These are phyloP conservation scores for Hymenoscyphus infarciens DNA, from an alignment of 2,329 filamentous ascomycete genomes.

Conservation along the genomic window DNA sequence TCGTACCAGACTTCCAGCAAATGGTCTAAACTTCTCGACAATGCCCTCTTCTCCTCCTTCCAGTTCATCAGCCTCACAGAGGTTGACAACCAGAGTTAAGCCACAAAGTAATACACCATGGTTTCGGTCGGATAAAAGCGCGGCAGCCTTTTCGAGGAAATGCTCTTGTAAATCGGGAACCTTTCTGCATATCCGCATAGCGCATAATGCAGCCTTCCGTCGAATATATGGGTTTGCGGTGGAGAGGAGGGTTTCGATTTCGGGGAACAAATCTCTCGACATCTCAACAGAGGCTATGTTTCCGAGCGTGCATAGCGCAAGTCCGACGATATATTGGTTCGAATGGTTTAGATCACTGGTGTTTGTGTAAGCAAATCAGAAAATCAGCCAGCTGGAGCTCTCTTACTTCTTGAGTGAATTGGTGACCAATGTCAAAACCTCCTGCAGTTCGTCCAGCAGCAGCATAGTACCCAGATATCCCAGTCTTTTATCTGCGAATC, in stretches of 20 bases:
- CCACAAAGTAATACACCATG: conserved; percentile 94
- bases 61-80: conserved; percentile 92
- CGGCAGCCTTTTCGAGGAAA: conserved; percentile 89
- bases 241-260: conserved; percentile 87
- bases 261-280: conserved; percentile 93
- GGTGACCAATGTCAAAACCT: conserved; percentile 93
- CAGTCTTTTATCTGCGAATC: conserved; percentile 95
- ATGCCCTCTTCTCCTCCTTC: conserved; percentile 88
- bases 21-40: conserved; percentile 83
- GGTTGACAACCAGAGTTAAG: conserved; percentile 81
- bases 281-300: conserved; percentile 98
- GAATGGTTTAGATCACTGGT: conserved; percentile 88
- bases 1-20: conserved; percentile 81
- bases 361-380: conserved; percentile 9
- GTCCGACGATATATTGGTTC: conserved; percentile 96
- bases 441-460: conserved; percentile 95
- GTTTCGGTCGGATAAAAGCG: conserved; percentile 86
- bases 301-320: conserved; percentile 91
- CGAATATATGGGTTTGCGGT: conserved; percentile 98
- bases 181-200: conserved; percentile 97
- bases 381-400: too few relatives aligned
- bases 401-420: conserved; percentile 94
- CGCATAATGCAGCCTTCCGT: conserved; percentile 94
- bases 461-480: conserved; percentile 96
- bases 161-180: conserved; percentile 97